Evolutionary conservation across 805 yeast genomes (phyloP).

Genomic region (Kodamaea leandrae): DNA sequence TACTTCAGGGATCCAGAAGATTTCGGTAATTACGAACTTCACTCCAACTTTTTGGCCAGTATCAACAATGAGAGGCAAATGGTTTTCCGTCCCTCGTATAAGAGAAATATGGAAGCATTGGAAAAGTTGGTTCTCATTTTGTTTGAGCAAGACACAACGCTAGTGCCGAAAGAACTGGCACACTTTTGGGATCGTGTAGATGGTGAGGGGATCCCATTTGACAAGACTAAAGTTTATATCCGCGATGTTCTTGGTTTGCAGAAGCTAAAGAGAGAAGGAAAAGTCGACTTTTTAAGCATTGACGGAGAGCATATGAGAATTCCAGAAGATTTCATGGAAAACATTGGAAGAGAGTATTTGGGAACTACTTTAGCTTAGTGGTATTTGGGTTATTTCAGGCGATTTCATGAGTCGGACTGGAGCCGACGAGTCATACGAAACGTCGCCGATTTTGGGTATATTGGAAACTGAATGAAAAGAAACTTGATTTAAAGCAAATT

Average conservation of each 20-base stretch:
- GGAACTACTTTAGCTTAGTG: constrained; percentile 19
- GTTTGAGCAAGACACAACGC: constrained; percentile 62
- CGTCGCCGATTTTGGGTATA: too few relatives aligned
- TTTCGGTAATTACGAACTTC: constrained; percentile 51
- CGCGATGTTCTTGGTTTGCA: constrained; percentile 61
- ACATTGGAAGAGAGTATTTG: constrained; percentile 45
- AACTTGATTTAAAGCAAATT: too few relatives aligned
- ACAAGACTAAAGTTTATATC: constrained; percentile 48
- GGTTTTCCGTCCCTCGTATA: constrained; percentile 38
- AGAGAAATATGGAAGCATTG: constrained; percentile 40
- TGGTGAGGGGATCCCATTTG: constrained; percentile 45
- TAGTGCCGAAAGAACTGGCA: constrained; percentile 72
- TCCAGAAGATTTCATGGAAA: constrained; percentile 47
- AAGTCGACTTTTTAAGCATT: constrained; percentile 48
- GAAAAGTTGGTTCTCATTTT: constrained; percentile 56
- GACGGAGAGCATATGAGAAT: constrained; percentile 67
- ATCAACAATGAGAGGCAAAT: constrained; percentile 57
- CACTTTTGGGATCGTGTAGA: constrained; percentile 57
- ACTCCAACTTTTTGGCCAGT: constrained; percentile 60
- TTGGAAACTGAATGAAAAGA: not conserved
- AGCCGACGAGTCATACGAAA: not conserved
- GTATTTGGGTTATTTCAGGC: too few relatives aligned
- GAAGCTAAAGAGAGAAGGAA: constrained; percentile 39
- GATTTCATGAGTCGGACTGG: too few relatives aligned
- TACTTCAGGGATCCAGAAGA: constrained; percentile 64